These are phyloP conservation scores for Rhodocollybia butyracea DNA, from an alignment of 768 basidiomycete genomes.

Conservation along the genomic window DNA sequence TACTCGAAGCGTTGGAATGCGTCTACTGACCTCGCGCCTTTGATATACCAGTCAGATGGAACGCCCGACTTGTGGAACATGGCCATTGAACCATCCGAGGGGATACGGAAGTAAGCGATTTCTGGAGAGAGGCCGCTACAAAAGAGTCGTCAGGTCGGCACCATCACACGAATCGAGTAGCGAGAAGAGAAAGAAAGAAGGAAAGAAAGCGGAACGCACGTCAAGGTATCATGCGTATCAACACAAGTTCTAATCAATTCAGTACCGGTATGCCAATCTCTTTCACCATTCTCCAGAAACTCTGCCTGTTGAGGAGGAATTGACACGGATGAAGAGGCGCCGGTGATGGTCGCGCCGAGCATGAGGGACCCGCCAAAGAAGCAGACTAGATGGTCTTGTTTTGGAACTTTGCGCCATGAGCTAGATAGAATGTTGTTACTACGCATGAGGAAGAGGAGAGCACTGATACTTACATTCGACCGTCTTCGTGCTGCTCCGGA, in stretches of 20 bases:
- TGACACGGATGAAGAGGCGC: conserved; percentile 53
- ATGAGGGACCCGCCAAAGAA: conserved; percentile 92
- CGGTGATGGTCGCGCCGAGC: conserved; percentile 77
- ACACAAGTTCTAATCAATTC: conserved; percentile 88
- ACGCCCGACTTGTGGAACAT: conserved; percentile 27
- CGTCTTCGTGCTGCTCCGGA: conserved; percentile 44
- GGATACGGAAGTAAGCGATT: conserved; percentile 80
- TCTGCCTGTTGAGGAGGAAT: conserved; percentile 65
- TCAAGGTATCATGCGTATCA: conserved; percentile 78
- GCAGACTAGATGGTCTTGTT: conserved; percentile 96
- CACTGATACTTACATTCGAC: conserved; percentile 31
- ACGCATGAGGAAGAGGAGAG: not conserved
- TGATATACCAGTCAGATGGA: conserved; percentile 88
- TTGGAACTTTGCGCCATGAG: conserved; percentile 72
- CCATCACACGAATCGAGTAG: not conserved
- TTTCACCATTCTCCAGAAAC: conserved; percentile 55
- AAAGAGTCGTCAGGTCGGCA: too few species aligned
- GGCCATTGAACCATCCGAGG: conserved; percentile 49
- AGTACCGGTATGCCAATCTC: conserved; percentile 81
- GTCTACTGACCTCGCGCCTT: conserved; percentile 58
- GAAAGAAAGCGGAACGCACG: conserved; percentile 45
- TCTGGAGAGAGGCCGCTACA: conserved; percentile 82
- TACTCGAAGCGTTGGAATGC: not conserved
- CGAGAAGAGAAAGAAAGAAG: not conserved
- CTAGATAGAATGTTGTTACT: conserved; percentile 30